Evolutionary conservation across 768 basidiomycete genomes (phyloP), one percentile per base, ranked within the genome.

Genomic region (Panaeolus cyanescens): DNA sequence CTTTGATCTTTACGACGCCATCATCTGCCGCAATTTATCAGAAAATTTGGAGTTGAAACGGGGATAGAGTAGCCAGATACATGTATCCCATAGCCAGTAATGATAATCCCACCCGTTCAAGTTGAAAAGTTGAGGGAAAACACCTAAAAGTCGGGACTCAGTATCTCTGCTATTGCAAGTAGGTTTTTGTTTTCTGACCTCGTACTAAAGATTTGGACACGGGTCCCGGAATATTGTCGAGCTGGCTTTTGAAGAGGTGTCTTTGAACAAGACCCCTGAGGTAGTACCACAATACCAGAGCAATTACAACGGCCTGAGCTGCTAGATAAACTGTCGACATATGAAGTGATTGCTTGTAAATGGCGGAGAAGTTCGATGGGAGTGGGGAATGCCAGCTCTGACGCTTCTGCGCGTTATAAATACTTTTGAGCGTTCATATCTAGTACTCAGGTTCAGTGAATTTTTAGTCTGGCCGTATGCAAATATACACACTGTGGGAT

Each of bases 191-290:
- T 22, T 31, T 59, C 8, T 5, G 4, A 79, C 79, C 79, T 33
- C 59, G 68, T 5, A 71, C 42, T 25, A 72, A 68, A 1, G 77
- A 79, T 9, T 50, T 39, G 0, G 71, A 64, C 3, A 67, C 62
- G 0, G 77, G 78, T 2, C 78, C 78, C 1, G 75, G 74, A 54
- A 79, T 67, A 57, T 76, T 75, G 45, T 75, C 70, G 1, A 78
- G 62, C n/a, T 64, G 61, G 13, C 70, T 70, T n/a, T 64, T 63
- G 32, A 62, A 39, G 37, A 70, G 50, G 40, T 67, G 56, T 28
- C 56, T 32, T 31, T 60, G 58, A 5, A 71, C 28, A 15, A 66
- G n/a, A 28, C 55, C 54, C 72, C 74, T 72, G 8, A 70, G n/a
- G n/a, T n/a, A 13, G 33, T 56, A 34, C 64, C 66, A 74, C 28